Evolutionary conservation across 2,329 filamentous ascomycete species (phyloP).

Genomic region (Aspergillus puulaauensis): DNA sequence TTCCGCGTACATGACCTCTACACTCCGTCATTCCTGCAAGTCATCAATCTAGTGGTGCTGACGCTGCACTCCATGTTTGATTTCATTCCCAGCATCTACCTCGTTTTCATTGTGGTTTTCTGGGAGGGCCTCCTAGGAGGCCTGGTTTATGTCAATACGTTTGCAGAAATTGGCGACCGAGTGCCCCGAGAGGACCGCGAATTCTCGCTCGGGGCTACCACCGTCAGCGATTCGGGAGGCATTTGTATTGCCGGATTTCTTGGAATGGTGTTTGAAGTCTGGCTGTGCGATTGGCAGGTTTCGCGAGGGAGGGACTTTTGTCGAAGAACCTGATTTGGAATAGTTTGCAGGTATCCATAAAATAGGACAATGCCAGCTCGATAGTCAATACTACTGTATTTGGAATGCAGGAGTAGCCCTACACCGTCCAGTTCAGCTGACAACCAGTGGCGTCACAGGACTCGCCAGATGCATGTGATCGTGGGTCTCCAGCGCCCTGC

Average conservation of each 20-base stretch:
- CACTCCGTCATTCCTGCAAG: constrained; percentile 75
- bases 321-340: constrained; percentile 41
- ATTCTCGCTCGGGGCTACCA: constrained; percentile 86
- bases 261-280: constrained; percentile 77
- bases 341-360: neutral
- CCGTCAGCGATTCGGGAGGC: constrained; percentile 86
- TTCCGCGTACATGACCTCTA: constrained; percentile 79
- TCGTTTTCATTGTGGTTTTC: constrained; percentile 83
- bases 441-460: neutral
- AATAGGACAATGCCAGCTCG: neutral
- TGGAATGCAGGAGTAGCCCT: neutral
- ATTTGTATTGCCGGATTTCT: constrained; percentile 86
- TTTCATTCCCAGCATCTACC: constrained; percentile 80
- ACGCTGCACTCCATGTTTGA: constrained; percentile 73
- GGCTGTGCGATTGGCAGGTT: constrained; percentile 82
- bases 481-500: neutral
- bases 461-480: neutral
- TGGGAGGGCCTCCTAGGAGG: constrained; percentile 94
- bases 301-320: constrained; percentile 75
- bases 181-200: constrained; percentile 77
- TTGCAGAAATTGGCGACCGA: constrained; percentile 87
- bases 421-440: neutral
- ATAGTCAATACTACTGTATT: neutral
- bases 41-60: constrained; percentile 73
- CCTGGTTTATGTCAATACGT: constrained; percentile 92